Conservation (phyloP, 345 rosid genomes). For the Rhodomyrtus tomentosa region DNA sequence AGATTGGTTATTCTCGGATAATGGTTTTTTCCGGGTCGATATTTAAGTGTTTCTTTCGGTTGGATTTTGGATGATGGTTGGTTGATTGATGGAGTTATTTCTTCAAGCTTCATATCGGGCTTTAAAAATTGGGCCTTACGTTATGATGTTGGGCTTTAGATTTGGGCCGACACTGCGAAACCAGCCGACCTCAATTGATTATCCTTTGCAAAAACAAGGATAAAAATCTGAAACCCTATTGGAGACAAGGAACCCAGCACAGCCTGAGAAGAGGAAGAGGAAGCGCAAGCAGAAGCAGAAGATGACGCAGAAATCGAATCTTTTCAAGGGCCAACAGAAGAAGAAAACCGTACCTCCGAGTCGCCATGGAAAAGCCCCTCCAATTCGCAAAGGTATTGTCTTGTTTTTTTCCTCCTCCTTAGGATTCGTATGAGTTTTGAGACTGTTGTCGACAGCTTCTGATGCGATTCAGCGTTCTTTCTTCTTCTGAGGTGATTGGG, state of each 20-base stretch:
- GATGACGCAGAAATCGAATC: constrained; percentile 86
- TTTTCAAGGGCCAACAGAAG: constrained; percentile 80
- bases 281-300: constrained; percentile 3
- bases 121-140: not conserved
- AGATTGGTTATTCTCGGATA: too few relatives aligned
- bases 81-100: not conserved
- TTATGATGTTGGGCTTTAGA: not conserved
- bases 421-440: not conserved
- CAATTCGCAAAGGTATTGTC: constrained; percentile 53
- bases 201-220: too few relatives aligned
- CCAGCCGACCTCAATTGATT: too few relatives aligned
- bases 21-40: too few relatives aligned
- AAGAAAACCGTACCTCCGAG: constrained; percentile 52
- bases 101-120: not conserved
- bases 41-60: too few relatives aligned
- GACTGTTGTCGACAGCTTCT: not conserved
- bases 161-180: too few relatives aligned
- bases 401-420: not conserved
- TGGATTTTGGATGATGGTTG: too few relatives aligned
- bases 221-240: not conserved
- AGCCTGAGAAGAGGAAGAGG: not conserved
- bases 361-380: constrained; percentile 68
- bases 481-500: not conserved
- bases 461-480: not conserved
- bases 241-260: not conserved